A percentile compares a stretch with the other conserved stretches of the same genome.
Evolutionary conservation across 345 rosid genomes (phyloP).

Genomic region (Populus pruinosa): DNA sequence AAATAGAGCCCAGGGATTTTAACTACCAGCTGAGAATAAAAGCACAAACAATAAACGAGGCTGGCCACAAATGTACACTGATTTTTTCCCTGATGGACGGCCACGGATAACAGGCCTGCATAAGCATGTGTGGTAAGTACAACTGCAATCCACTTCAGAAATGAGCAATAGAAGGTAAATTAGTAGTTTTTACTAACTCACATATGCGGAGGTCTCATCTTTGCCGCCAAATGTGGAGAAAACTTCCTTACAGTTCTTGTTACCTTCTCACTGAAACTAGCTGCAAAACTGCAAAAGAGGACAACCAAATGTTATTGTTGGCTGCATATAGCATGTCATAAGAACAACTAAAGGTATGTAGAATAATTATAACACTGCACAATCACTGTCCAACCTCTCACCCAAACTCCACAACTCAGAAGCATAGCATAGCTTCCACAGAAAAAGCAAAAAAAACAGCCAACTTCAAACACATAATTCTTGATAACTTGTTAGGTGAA

Average conservation of each 20-base stretch:
- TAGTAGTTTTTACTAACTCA: conserved; percentile 23
- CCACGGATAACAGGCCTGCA: conserved; percentile 92
- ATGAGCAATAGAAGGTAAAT: neutral
- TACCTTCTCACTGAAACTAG: conserved; percentile 85
- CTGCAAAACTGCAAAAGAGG: conserved; percentile 71
- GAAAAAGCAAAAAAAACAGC: neutral
- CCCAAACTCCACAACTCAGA: neutral
- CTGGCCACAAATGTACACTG: conserved; percentile 71
- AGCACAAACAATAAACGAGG: conserved; percentile 91
- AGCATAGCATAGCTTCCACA: neutral
- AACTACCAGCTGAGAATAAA: conserved; percentile 64
- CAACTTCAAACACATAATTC: neutral
- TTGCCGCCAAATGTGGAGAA: conserved; percentile 98
- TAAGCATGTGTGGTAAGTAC: conserved; percentile 13
- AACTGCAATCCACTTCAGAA: neutral
- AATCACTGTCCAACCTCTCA: neutral
- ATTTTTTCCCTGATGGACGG: conserved; percentile 79
- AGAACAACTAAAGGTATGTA: neutral
- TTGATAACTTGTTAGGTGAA: neutral
- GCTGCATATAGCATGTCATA: neutral
- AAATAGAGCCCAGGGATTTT: conserved; percentile 1
- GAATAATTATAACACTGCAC: neutral
- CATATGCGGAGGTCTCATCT: conserved; percentile 95
- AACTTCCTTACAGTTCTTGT: conserved; percentile 80
- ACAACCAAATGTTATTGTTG: neutral